Percentiles rank a stretch among this genome's conserved stretches.
These are phyloP conservation scores for Tarenaya hassleriana DNA, from an alignment of 345 rosid species.

Conservation along the genomic window DNA sequence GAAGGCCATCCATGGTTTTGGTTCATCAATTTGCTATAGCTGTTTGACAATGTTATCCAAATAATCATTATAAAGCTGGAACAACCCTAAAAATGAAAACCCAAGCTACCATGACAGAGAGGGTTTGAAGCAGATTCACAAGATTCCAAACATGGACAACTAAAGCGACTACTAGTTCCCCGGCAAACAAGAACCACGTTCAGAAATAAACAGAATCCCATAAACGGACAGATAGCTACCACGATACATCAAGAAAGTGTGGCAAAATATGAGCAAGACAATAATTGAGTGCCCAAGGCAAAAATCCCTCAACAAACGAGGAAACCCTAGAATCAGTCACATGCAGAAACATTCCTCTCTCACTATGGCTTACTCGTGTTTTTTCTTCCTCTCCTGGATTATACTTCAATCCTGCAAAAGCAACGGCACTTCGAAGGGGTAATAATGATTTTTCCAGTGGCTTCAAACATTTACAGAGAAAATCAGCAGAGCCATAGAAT, in stretches of 20 bases:
- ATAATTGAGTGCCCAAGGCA: too few relatives aligned
- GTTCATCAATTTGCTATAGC: slow-evolving; percentile 14
- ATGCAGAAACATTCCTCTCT: too few relatives aligned
- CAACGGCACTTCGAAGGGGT: neutral
- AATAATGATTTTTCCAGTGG: neutral
- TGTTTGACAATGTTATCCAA: neutral
- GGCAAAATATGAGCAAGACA: too few relatives aligned
- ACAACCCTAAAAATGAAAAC: too few relatives aligned
- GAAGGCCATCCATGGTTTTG: slow-evolving; percentile 40
- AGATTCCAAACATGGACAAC: neutral
- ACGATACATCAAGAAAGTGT: too few relatives aligned
- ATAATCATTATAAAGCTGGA: neutral
- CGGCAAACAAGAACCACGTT: neutral
- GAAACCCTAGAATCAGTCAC: too few relatives aligned
- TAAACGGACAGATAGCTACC: too few relatives aligned
- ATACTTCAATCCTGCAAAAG: too few relatives aligned
- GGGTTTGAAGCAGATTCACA: slow-evolving; percentile 11
- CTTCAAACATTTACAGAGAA: neutral
- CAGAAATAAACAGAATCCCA: neutral
- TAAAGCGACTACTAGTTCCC: neutral
- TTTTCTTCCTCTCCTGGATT: too few relatives aligned
- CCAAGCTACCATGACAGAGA: neutral
- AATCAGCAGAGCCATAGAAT: too few relatives aligned
- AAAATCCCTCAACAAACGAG: too few relatives aligned
- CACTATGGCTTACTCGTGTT: too few relatives aligned